Evolutionary conservation across 208 protist species (phyloP).

Genomic region (Acanthamoeba royreba): DNA sequence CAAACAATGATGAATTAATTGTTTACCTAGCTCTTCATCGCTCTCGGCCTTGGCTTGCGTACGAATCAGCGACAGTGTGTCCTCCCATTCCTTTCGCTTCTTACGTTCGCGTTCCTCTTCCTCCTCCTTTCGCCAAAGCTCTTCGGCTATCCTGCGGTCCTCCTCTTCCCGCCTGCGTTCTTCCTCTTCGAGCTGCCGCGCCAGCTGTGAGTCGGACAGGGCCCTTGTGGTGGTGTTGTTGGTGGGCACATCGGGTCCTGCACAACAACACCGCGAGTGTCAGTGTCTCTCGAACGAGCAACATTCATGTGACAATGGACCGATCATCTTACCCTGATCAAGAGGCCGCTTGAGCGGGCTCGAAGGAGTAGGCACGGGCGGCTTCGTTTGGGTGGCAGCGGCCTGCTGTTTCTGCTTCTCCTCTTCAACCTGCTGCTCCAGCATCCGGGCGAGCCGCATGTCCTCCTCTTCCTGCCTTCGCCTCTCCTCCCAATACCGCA

Average conservation of each 20-base stretch:
- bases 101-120: conserved; percentile 17
- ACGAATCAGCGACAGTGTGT: background rate
- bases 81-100: background rate
- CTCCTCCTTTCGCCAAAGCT: background rate
- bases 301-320: background rate
- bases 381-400: background rate
- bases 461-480: conserved; percentile 22
- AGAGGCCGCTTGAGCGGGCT: background rate
- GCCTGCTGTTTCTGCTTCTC: background rate
- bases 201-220: background rate
- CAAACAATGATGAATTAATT: background rate
- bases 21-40: background rate
- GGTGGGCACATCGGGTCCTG: background rate
- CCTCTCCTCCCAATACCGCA: background rate
- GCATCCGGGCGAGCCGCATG: background rate
- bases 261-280: background rate
- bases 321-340: background rate
- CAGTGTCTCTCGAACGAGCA: background rate
- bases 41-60: background rate
- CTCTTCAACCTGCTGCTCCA: background rate
- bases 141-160: background rate
- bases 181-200: background rate
- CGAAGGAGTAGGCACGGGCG: background rate
- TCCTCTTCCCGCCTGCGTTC: background rate
- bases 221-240: background rate